phyloP scores from a whole-genome alignment of 139 green algal species.

The Coccomyxa sp. region DNA sequence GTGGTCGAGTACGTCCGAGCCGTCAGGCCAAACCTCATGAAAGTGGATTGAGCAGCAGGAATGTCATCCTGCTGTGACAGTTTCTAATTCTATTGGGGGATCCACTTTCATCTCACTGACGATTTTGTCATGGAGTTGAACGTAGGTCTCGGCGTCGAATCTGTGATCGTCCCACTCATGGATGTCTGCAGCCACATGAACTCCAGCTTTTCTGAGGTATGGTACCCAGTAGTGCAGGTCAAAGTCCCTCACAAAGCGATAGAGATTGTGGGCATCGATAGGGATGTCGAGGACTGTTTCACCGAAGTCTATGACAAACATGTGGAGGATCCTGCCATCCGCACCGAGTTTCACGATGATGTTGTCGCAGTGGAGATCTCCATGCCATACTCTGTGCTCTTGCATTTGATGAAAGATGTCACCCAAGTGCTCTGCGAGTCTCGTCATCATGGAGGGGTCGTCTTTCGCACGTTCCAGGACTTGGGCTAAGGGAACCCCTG shows the following conservation, averaged over 20 bases:
- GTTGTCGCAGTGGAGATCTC: background rate
- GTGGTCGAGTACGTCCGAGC: background rate
- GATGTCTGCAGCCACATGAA: background rate
- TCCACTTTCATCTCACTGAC: conserved; percentile 1
- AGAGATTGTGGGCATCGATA: background rate
- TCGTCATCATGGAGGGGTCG: background rate
- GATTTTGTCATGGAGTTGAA: background rate
- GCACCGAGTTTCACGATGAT: background rate
- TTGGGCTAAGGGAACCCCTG: background rate
- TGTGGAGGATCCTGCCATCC: background rate
- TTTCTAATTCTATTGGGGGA: conserved; percentile 1
- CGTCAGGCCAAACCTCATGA: background rate
- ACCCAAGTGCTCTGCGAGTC: background rate
- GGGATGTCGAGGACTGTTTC: background rate
- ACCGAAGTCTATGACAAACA: conserved; percentile 1
- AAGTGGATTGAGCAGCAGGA: background rate
- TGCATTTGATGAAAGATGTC: background rate
- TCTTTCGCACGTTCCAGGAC: background rate
- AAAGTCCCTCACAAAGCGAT: background rate
- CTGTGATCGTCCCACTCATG: background rate
- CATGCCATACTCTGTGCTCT: background rate
- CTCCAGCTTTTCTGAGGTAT: background rate
- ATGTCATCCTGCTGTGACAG: background rate
- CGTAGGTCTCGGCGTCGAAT: background rate
- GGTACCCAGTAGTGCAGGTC: background rate